Evolutionary conservation across 345 rosid species (phyloP).

Genomic region (Dipteronia sinensis): DNA sequence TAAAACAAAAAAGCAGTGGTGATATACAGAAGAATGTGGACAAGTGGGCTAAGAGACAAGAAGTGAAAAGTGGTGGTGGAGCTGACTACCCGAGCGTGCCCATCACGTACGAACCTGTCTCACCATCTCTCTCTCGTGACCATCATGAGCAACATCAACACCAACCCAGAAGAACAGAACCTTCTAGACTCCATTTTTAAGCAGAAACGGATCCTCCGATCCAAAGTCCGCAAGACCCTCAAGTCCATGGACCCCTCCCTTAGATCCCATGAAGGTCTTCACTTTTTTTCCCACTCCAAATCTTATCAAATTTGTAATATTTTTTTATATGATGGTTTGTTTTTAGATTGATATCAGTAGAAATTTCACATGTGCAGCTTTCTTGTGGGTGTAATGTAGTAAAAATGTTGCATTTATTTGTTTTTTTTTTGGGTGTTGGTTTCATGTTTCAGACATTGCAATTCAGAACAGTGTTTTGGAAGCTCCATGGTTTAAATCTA

Average conservation of each 20-base stretch:
- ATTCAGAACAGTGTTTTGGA: slow-evolving; percentile 71
- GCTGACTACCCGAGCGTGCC: not conserved
- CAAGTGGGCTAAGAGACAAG: slow-evolving; percentile 13
- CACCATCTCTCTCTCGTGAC: slow-evolving; percentile 14
- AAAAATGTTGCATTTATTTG: not conserved
- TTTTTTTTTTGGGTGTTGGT: not conserved
- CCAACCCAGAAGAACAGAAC: slow-evolving; percentile 20
- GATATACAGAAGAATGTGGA: not conserved
- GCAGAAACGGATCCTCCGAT: slow-evolving; percentile 66
- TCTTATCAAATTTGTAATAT: not conserved
- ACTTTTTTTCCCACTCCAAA: not conserved
- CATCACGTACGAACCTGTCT: slow-evolving; percentile 1
- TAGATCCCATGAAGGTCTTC: slow-evolving; percentile 67
- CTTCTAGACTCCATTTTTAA: slow-evolving; percentile 58
- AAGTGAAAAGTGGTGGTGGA: slow-evolving; percentile 12
- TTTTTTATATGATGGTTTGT: not conserved
- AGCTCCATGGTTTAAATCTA: slow-evolving; percentile 85
- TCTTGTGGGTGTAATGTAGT: not conserved
- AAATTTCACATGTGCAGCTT: not conserved
- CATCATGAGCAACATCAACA: slow-evolving; percentile 26
- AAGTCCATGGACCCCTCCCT: slow-evolving; percentile 78
- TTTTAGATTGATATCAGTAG: not conserved
- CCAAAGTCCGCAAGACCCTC: slow-evolving; percentile 71
- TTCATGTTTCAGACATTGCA: slow-evolving; percentile 51
- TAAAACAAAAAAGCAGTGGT: not conserved